Conservation (phyloP, 177 flowering plant species). For the Vitis hybrid region DNA sequence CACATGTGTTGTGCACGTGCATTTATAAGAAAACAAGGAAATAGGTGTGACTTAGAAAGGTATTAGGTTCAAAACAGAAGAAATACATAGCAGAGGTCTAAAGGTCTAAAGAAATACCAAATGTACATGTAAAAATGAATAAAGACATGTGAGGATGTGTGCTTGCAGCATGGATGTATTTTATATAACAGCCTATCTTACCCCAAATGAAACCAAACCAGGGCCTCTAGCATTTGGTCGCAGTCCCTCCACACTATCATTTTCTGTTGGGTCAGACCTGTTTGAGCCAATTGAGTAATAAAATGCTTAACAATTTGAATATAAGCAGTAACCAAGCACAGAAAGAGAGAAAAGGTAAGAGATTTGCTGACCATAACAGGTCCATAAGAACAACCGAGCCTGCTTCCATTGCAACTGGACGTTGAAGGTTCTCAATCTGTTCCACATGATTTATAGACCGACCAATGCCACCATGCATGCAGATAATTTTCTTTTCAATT, state of each 20-base stretch:
- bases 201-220: slow-evolving; percentile 99
- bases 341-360: slow-evolving; percentile 6
- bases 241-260: slow-evolving; percentile 98
- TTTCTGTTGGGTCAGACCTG: slow-evolving; percentile 99
- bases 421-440: slow-evolving; percentile 91
- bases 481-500: slow-evolving; percentile 96
- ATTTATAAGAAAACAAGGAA: too few relatives aligned
- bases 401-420: slow-evolving; percentile 98
- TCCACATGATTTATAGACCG: slow-evolving; percentile 97
- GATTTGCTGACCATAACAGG: slow-evolving; percentile 72
- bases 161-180: too few relatives aligned
- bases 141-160: too few relatives aligned
- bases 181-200: slow-evolving; percentile 23
- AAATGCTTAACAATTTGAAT: slow-evolving; percentile 7
- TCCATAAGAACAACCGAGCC: slow-evolving; percentile 99
- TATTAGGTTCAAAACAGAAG: too few relatives aligned
- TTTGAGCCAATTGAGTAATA: not conserved
- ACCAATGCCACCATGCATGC: slow-evolving; percentile 99
- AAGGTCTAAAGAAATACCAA: too few relatives aligned
- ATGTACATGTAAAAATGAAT: too few relatives aligned
- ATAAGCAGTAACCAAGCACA: not conserved
- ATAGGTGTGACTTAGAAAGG: too few relatives aligned
- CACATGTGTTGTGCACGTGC: too few relatives aligned
- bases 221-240: slow-evolving; percentile 99
- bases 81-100: too few relatives aligned